Percentiles rank a stretch among this genome's conserved stretches.
These are phyloP conservation scores for Sporothrix curviconia DNA, from an alignment of 2,329 filamentous ascomycete genomes.

Conservation along the genomic window DNA sequence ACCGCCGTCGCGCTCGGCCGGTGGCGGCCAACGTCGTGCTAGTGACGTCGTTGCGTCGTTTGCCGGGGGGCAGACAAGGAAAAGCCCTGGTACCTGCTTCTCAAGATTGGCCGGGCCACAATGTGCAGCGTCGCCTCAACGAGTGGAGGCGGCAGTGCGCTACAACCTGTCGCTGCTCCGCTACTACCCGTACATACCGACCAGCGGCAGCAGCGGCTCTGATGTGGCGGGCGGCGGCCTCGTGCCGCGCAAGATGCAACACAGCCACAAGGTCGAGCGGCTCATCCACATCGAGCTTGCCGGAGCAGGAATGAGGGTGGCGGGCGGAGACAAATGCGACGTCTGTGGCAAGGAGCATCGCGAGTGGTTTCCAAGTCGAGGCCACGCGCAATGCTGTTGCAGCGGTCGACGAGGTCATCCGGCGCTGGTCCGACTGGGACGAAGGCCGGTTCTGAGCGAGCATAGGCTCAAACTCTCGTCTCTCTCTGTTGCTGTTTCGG, in stretches of 20 bases:
- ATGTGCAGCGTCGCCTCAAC: slow-evolving; percentile 84
- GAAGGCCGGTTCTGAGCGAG: slow-evolving; percentile 35
- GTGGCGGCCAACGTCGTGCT: slow-evolving; percentile 37
- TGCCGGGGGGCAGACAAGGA: slow-evolving; percentile 25
- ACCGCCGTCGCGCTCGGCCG: slow-evolving; percentile 35
- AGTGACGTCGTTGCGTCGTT: slow-evolving; percentile 52
- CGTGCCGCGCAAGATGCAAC: slow-evolving; percentile 65
- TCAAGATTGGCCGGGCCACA: slow-evolving; percentile 65
- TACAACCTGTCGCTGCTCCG: slow-evolving; percentile 82
- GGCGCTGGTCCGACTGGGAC: slow-evolving; percentile 82
- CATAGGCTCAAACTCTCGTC: not conserved
- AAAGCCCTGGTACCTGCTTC: slow-evolving; percentile 30
- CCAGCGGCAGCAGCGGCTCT: slow-evolving; percentile 21
- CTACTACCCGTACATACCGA: slow-evolving; percentile 77
- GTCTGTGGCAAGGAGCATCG: slow-evolving; percentile 78
- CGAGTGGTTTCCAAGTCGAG: slow-evolving; percentile 93
- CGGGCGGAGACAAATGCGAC: slow-evolving; percentile 54
- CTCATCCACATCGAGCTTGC: slow-evolving; percentile 86
- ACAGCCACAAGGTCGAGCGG: slow-evolving; percentile 81
- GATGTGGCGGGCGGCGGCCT: not conserved
- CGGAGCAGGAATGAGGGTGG: slow-evolving; percentile 49
- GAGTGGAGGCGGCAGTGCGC: slow-evolving; percentile 90
- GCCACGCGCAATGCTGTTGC: slow-evolving; percentile 64
- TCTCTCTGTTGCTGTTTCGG: not conserved
- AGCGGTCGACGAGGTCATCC: slow-evolving; percentile 57